A percentile compares a stretch with the other conserved stretches of the same genome.
These are phyloP conservation scores for Cercospora janseana DNA, from an alignment of 2,329 filamentous ascomycete genomes.

Conservation along the genomic window DNA sequence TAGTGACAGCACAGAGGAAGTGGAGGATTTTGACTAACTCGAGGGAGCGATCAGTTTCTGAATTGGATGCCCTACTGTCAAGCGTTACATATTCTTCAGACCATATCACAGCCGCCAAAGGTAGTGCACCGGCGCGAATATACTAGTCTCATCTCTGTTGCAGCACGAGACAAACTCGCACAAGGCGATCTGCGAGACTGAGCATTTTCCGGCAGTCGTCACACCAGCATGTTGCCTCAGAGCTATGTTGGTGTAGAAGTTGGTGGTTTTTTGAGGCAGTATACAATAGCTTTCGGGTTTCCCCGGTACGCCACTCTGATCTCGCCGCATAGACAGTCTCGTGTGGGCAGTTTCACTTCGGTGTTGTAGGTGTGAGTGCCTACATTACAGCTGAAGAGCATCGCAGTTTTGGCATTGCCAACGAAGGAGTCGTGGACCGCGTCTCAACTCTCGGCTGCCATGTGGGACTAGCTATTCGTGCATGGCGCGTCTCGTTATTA, in stretches of 20 bases:
- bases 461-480: neutral
- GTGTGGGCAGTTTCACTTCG: neutral
- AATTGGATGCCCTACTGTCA: slow-evolving; percentile 1
- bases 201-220: neutral
- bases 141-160: too few relatives aligned
- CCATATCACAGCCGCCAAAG: slow-evolving; percentile 2
- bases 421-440: neutral
- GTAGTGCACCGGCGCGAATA: slow-evolving; percentile 21
- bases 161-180: too few relatives aligned
- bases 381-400: neutral
- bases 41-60: slow-evolving; percentile 9
- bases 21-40: slow-evolving; percentile 22
- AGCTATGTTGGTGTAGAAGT: neutral
- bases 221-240: neutral
- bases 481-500: too few relatives aligned
- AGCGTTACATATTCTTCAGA: slow-evolving; percentile 6
- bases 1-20: slow-evolving; percentile 18
- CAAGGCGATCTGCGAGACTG: neutral
- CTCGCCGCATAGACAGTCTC: neutral
- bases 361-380: neutral
- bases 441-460: neutral
- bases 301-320: neutral
- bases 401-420: neutral
- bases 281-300: neutral
- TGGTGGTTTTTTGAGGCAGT: too few relatives aligned